A percentile compares a stretch with the other conserved stretches of the same genome.
Conservation (phyloP, 768 basidiomycete species). For the Lactarius psammicola region DNA sequence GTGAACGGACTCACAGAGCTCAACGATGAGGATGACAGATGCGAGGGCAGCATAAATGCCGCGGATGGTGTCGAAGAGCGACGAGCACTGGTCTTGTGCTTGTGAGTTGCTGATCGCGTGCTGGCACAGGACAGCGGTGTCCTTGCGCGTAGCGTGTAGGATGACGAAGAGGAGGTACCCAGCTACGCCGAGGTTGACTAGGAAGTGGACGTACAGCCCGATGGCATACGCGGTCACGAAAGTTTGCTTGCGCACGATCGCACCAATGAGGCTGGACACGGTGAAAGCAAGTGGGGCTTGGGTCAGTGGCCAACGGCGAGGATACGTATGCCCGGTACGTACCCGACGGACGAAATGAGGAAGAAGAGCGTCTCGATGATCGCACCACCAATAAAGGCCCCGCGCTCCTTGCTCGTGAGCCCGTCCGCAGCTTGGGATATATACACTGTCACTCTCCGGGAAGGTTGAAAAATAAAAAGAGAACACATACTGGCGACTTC, state of each 20-base stretch:
- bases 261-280: conserved; percentile 55
- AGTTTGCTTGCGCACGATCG: conserved; percentile 57
- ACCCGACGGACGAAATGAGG: conserved; percentile 58
- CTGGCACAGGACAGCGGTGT: conserved; percentile 47
- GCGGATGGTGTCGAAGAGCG: conserved; percentile 43
- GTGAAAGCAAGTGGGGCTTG: neutral
- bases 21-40: conserved; percentile 46
- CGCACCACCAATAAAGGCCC: conserved; percentile 50
- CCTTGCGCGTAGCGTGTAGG: conserved; percentile 44
- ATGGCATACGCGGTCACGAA: conserved; percentile 58
- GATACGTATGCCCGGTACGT: conserved; percentile 23
- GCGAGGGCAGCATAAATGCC: conserved; percentile 50
- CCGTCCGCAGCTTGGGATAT: conserved; percentile 18
- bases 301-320: neutral
- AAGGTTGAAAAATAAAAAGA: conserved; percentile 32
- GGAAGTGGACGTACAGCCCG: conserved; percentile 56
- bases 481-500: conserved; percentile 54
- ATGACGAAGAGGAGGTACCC: conserved; percentile 52
- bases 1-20: conserved; percentile 50
- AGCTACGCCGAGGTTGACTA: conserved; percentile 53
- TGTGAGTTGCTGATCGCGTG: conserved; percentile 42
- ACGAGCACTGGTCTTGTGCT: conserved; percentile 45
- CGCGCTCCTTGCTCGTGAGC: conserved; percentile 34
- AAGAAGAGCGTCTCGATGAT: conserved; percentile 55
- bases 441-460: conserved; percentile 34